A percentile compares a stretch with the other conserved stretches of the same genome.
These are phyloP conservation scores for Candida nitratophila DNA, from an alignment of 805 yeast genomes.

Conservation along the genomic window DNA sequence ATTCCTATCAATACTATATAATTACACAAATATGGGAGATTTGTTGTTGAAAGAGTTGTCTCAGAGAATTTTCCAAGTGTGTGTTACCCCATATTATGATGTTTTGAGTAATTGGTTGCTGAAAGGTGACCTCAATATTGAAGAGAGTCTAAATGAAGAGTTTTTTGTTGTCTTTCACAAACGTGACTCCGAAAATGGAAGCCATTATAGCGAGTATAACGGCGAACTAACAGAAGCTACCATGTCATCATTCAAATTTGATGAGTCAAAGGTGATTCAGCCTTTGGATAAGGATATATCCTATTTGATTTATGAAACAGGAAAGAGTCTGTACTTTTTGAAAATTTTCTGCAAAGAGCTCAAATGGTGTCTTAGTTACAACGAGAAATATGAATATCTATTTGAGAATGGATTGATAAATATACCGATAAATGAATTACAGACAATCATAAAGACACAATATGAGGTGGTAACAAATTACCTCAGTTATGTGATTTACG, in stretches of 20 bases:
- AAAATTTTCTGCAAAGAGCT: slow-evolving; percentile 59
- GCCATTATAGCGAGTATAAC: neutral
- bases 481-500: slow-evolving; percentile 42
- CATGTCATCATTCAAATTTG: slow-evolving; percentile 24
- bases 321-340: slow-evolving; percentile 63
- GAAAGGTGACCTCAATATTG: slow-evolving; percentile 45
- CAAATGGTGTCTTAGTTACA: slow-evolving; percentile 38
- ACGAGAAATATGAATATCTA: slow-evolving; percentile 3
- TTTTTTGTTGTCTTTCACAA: slow-evolving; percentile 41
- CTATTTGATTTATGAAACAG: slow-evolving; percentile 52
- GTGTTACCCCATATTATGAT: slow-evolving; percentile 53
- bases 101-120: slow-evolving; percentile 61
- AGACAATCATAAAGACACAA: slow-evolving; percentile 32
- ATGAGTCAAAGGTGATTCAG: neutral
- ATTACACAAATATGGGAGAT: slow-evolving; percentile 61
- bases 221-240: slow-evolving; percentile 33
- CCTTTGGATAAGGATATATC: slow-evolving; percentile 20
- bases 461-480: slow-evolving; percentile 47
- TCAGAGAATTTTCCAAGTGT: slow-evolving; percentile 32
- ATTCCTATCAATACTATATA: slow-evolving; percentile 45
- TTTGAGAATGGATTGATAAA: slow-evolving; percentile 16
- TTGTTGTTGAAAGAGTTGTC: slow-evolving; percentile 37
- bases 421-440: slow-evolving; percentile 14
- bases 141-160: slow-evolving; percentile 42
- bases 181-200: neutral